Evolutionary conservation across 495 filamentous ascomycete genomes (phyloP).

Genomic region (Aspergillus nanangensis): DNA sequence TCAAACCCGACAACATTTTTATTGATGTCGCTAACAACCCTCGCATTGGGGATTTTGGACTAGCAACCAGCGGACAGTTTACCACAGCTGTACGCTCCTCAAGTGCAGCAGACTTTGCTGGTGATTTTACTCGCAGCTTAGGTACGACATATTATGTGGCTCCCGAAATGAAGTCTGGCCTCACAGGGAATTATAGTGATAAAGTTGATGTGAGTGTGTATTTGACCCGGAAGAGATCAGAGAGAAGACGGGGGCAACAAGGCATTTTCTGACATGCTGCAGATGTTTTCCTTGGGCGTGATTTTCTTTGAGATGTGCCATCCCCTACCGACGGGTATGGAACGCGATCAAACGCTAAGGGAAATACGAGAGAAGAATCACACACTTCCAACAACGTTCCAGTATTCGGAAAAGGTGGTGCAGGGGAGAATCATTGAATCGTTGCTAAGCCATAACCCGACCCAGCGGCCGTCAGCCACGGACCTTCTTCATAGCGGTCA

Average conservation of each 20-base stretch:
- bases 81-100: constrained; percentile 45
- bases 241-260: neutral
- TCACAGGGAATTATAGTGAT: constrained; percentile 73
- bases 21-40: constrained; percentile 87
- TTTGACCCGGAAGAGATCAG: neutral
- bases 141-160: constrained; percentile 96
- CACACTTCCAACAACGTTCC: constrained; percentile 68
- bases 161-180: constrained; percentile 75
- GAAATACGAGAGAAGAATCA: constrained; percentile 64
- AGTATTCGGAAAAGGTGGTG: constrained; percentile 65
- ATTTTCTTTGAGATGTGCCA: constrained; percentile 99
- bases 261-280: constrained; percentile 8
- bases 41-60: constrained; percentile 92
- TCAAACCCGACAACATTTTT: constrained; percentile 98
- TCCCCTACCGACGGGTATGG: constrained; percentile 77
- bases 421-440: constrained; percentile 75
- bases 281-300: constrained; percentile 96
- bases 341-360: constrained; percentile 72
- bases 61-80: constrained; percentile 85
- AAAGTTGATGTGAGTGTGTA: constrained; percentile 78
- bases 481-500: constrained; percentile 86
- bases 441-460: constrained; percentile 74
- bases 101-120: constrained; percentile 42
- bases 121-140: constrained; percentile 75
- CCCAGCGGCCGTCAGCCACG: constrained; percentile 74